A percentile compares a stretch with the other conserved stretches of the same genome.
Conservation (phyloP, 2,329 filamentous ascomycete genomes). For the Dryadomyces quercus-mongolicae region DNA sequence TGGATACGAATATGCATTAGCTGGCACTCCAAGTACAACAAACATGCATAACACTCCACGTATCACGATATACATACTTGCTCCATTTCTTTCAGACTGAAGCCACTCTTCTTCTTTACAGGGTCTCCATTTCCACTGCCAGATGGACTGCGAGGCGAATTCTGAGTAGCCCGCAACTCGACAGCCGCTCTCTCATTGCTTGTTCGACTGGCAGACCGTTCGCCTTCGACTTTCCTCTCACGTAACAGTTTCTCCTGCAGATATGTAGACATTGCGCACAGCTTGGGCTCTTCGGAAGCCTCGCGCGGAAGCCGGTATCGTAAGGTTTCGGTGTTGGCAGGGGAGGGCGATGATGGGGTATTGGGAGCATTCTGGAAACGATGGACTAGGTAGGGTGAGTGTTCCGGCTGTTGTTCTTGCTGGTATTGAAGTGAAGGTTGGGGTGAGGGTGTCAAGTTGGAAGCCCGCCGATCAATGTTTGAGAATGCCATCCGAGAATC, state of each 20-base stretch:
- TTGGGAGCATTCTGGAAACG: constrained; percentile 5
- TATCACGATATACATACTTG: constrained; percentile 29
- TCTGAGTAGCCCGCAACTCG: constrained; percentile 25
- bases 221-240: constrained; percentile 36
- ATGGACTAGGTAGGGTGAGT: constrained; percentile 6
- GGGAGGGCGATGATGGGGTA: constrained; percentile 4
- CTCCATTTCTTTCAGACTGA: constrained; percentile 58
- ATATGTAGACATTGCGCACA: constrained; percentile 33
- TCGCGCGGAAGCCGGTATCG: constrained; percentile 1
- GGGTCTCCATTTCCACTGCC: constrained; percentile 25
- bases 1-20: constrained; percentile 16
- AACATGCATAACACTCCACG: neutral
- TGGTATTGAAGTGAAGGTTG: constrained; percentile 5
- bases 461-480: neutral
- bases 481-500: constrained; percentile 1
- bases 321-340: constrained; percentile 5
- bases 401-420: neutral
- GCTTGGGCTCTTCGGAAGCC: constrained; percentile 26
- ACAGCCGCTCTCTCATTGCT: constrained; percentile 25
- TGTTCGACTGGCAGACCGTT: constrained; percentile 25
- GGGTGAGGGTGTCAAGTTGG: constrained; percentile 7
- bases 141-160: constrained; percentile 32
- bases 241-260: constrained; percentile 43
- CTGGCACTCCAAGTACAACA: neutral
- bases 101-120: constrained; percentile 36